A percentile compares a stretch with the other conserved stretches of the same genome.
phyloP scores from a whole-genome alignment of 2,329 filamentous ascomycete species.

The Aspergillus tamarii region DNA sequence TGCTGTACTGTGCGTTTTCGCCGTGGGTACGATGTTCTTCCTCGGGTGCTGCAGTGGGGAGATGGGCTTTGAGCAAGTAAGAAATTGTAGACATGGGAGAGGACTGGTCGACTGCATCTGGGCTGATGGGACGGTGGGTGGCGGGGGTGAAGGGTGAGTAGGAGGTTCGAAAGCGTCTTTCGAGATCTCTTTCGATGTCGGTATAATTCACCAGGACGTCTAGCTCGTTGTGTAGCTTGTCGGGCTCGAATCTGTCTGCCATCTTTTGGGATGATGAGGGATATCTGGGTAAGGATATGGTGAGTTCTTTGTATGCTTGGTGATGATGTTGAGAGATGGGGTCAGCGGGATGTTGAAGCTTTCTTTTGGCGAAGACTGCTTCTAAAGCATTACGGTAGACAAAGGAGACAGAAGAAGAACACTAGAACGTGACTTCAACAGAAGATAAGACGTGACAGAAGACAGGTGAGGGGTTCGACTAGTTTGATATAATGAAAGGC shows the following conservation, averaged over 20 bases:
- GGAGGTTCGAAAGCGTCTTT: slow-evolving; percentile 2
- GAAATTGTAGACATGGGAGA: neutral
- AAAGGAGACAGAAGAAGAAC: neutral
- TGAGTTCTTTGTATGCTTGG: neutral
- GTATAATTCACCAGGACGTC: neutral
- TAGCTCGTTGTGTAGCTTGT: neutral
- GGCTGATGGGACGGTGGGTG: neutral
- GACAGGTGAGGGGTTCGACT: neutral
- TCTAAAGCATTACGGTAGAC: neutral
- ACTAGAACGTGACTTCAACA: neutral
- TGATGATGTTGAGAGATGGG: neutral
- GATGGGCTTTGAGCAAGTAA: neutral
- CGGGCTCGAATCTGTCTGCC: neutral
- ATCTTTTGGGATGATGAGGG: neutral
- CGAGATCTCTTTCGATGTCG: slow-evolving; percentile 2
- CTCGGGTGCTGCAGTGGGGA: neutral
- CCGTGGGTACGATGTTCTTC: neutral
- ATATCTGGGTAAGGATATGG: neutral
- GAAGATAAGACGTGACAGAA: neutral
- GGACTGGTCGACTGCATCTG: neutral
- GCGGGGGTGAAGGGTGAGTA: slow-evolving; percentile 5
- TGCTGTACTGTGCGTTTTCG: neutral
- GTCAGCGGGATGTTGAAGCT: neutral
- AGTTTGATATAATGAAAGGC: neutral
- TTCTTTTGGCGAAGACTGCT: neutral